Percentiles rank a stretch among this genome's conserved stretches.
These are phyloP conservation scores for Metschnikowia vanudenii DNA, from an alignment of 805 yeast genomes.

Conservation along the genomic window DNA sequence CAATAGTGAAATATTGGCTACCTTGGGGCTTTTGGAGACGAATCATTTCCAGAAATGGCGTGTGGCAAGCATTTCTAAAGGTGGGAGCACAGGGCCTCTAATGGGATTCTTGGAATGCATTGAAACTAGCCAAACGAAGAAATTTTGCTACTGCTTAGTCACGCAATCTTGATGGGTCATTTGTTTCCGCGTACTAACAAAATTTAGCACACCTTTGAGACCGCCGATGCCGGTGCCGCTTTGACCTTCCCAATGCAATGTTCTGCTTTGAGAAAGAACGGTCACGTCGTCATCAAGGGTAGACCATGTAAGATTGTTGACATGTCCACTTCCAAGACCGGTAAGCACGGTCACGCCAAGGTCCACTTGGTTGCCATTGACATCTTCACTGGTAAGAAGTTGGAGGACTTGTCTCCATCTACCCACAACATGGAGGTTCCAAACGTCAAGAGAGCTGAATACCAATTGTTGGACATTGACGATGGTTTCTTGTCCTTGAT, in stretches of 20 bases:
- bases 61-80: neutral
- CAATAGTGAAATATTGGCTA: too few relatives aligned
- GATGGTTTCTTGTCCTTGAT: conserved; percentile 96
- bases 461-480: conserved; percentile 95
- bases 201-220: conserved; percentile 84
- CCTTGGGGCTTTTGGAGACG: too few relatives aligned
- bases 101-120: too few relatives aligned
- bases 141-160: too few relatives aligned
- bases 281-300: conserved; percentile 96
- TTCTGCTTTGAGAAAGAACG: conserved; percentile 99
- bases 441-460: conserved; percentile 93
- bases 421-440: conserved; percentile 99
- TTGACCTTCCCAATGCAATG: conserved; percentile 98
- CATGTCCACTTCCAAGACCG: conserved; percentile 99
- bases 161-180: neutral
- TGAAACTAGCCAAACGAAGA: too few relatives aligned
- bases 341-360: conserved; percentile 99
- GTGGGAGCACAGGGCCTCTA: too few relatives aligned
- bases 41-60: too few relatives aligned
- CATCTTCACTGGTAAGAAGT: conserved; percentile 98
- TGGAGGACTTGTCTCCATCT: conserved; percentile 99
- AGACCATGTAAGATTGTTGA: conserved; percentile 99
- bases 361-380: conserved; percentile 99
- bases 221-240: conserved; percentile 99
- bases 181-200: conserved; percentile 25